Evolutionary conservation across 1,284 basidiomycete genomes (phyloP), one percentile per base, ranked within the genome.

Genomic region (Malassezia restricta): DNA sequence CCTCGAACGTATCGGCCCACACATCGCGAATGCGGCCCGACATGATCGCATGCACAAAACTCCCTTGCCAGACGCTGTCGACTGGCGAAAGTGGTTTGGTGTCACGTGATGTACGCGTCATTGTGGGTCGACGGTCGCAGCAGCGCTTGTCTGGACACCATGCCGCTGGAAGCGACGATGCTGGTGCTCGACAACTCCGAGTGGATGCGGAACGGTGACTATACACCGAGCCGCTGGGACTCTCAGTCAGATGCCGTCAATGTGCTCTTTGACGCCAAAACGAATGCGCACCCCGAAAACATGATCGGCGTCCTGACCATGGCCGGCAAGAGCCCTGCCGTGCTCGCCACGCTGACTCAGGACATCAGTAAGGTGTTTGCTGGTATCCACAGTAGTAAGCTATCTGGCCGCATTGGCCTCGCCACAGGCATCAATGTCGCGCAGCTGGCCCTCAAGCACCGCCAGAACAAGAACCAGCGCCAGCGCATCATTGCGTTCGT

Each of bases 281-380:
- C 86, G 59, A 84, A 88, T 74, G 65, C 70, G 37, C 94, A 99
- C 76, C 89, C 92, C 27, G 94, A 99, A 77, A 95, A 87, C 76
- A 89, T 88, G 12, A 90, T 95, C 48, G 92, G 92, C 6, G 76
- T 96, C 51, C 94, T 99, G 90, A 91, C 89, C 37, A 92, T 94
- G 86, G 92, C 89, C 27, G 83, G 76, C 8, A 63, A 30, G 50
- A 63, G 69, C 37, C 90, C 92, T 43, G 86, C 92, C 74, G 88
- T 98, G 0, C 83, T 96, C 44, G 88, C 90, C 54, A 96, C 92
- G 29, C 85, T 94, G 63, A 89, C 91, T 5, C 87, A 89, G 74
- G 90, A 98, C 73, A 78, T 92, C 29, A 92, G 92, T 56, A 89
- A 94, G 72, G 83, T 98, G 64, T 79, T 92, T 41, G 78, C 81